Evolutionary conservation across 495 filamentous ascomycete genomes (phyloP).

Genomic region (Neurospora sp.): DNA sequence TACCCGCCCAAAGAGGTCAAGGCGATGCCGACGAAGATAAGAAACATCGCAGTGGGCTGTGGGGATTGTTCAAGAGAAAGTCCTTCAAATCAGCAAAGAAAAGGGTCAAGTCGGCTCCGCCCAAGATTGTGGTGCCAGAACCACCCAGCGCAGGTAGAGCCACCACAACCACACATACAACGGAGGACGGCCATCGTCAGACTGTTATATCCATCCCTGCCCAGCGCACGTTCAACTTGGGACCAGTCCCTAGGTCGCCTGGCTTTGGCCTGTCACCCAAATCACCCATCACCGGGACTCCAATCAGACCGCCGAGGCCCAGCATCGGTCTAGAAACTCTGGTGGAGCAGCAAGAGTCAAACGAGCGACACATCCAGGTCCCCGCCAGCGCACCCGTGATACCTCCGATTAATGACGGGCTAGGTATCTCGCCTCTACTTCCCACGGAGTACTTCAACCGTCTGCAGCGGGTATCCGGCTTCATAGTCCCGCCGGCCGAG

Average conservation of each 20-base stretch:
- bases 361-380: background rate
- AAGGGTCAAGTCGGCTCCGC: conserved; percentile 6
- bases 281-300: background rate
- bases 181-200: conserved; percentile 28
- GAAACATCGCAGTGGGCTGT: conserved; percentile 2
- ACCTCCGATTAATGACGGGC: background rate
- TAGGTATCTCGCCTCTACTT: background rate
- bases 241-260: background rate
- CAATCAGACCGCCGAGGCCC: background rate
- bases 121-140: conserved; percentile 32
- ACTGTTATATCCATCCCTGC: conserved; percentile 43
- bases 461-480: background rate
- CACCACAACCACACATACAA: background rate
- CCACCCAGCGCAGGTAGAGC: conserved; percentile 34
- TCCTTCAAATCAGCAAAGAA: background rate
- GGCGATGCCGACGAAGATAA: conserved; percentile 1
- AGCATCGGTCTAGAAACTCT: conserved; percentile 17
- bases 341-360: conserved; percentile 11
- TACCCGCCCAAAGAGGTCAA: conserved; percentile 3
- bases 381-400: background rate
- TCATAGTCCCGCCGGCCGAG: background rate
- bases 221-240: background rate
- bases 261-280: background rate
- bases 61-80: conserved; percentile 8
- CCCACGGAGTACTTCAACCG: background rate